Base-by-base conservation (phyloP, 192 early-diverging fungal genomes). In the Paraglomus occultum region DNA sequence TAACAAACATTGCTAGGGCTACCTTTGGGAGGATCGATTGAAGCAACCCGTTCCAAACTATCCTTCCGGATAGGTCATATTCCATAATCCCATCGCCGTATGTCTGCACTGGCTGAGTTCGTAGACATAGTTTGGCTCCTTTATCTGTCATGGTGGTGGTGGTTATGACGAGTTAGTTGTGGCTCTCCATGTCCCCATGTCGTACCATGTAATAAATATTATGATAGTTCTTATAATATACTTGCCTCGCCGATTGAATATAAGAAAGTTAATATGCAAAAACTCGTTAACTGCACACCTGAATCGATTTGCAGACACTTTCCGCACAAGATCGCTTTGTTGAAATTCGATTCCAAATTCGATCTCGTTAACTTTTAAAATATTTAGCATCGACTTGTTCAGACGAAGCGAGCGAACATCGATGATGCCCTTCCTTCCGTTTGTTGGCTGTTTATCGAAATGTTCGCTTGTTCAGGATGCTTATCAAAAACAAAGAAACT, bases 331-430 rank as follows among this genome's bases (percentile, higher is more conserved):
- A 10, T 54, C 49, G 5, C 70, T 73, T 0, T 72, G 54, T 53
- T 77, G 70, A 20, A 82, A 49, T 15, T 75, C 60, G 15, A 90
- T 77, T 48, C 79, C 69, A 65, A 90, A 86, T 8, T 78, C 77
- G 17, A 92, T 78, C 54, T 88, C 85, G 63, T 88, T 83, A 68
- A 84, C 82, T 57, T 81, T 79, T 46, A 91, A 69, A 12, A 85
- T 80, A n/a, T 74, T 73, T 43, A 89, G 63, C 80, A 88, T 85
- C 17, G 71, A 62, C n/a, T 76, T 71, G 6, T 74, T 77, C 12
- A 92, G 55, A 55, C 85, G 73, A 12, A 90, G 63, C 0, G 76
- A 79, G 9, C 90, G 67, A 47, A 92, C 52, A 46, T 83, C 74
- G 54, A 91, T 71, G 9, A 74, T 70, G 18, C 89, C 89, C 17